Evolutionary conservation across 2,329 filamentous ascomycete species (phyloP), one percentile per base, ranked within the genome.

Genomic region (Annulohypoxylon truncatum): DNA sequence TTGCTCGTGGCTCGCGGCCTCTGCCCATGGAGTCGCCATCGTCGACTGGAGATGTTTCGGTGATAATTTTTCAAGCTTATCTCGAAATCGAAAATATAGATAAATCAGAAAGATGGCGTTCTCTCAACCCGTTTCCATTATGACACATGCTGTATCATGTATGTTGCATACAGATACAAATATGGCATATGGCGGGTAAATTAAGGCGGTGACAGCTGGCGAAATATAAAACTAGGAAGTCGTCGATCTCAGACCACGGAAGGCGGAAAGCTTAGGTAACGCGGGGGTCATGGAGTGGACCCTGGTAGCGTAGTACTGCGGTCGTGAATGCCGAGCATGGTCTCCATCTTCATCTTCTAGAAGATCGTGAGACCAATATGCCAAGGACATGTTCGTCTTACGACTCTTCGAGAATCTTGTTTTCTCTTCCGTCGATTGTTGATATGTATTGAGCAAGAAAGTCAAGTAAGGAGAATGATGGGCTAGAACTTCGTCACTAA

Each of bases 11-110:
- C 71, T 75, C 38, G 75, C 70, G 26, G 73, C 71, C 40, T 54
- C 70, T 44, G 71, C 72, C 76, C 76, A 77, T 15, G 76, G 76
- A 61, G 75, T 67, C 48, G 68, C 63, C 74, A 73, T 76, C 18
- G 63, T 61, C 20, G 38, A 20, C 22, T 22, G 51, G 47, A 58
- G 48, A 50, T 12, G 4, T 15, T 42, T 20, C 4, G 7, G 13
- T 24, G 9, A 26, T 42, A 47, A 22, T 18, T 18, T 13, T 12
- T 24, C 18, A 42, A 26, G 24, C 5, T 31, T 5, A 28, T 7
- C 10, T 38, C 7, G 3, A 6, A 33, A 22, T 31, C 42, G n/a
- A 12, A 24, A 42, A 38, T 5, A 15, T 13, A 26, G 5, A 46
- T n/a, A 13, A 46, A 24, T n/a, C 1, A 26, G 20, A 7, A n/a